Evolutionary conservation across 139 green algal species (phyloP), one percentile per base, ranked within the genome.

Genomic region (Chlorella sp.): DNA sequence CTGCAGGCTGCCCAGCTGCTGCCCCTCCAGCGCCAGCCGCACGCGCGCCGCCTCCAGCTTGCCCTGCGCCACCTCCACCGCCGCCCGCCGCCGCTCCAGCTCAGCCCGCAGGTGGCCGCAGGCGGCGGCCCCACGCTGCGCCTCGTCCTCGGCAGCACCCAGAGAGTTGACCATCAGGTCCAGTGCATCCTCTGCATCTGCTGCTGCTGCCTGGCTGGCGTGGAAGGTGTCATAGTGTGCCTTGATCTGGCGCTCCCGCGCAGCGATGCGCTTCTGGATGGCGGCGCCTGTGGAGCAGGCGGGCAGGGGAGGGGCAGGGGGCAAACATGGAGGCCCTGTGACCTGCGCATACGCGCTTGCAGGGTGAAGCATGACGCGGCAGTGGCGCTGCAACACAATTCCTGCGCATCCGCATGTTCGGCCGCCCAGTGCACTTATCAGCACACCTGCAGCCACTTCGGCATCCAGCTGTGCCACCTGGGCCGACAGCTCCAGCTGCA

Each of bases 191-290:
- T 85, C 41, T 16, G 80, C 80, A 25, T 85, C 80, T 55, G 80
- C 32, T 32, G 36, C 67, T 1, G 32, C 47, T 3, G 47, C 47
- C 51, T 78, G 65, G 25, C 16, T 26, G 18, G 62, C 12, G 13
- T 23, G 3, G 47, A 70, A 85, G 3, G 80, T 13, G 7, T 78
- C 65, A 32, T 78, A 85, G 44, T 60, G 32, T 0, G 44, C 36
- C 80, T 76, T 85, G 82, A 75, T 87, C 13, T 47, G 34, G 9
- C 73, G 82, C 82, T 87, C 72, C 30, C 28, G 82, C 30, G 12
- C n/a, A 30, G 32, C 28, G 17, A 73, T 86, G 55, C 32, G 38
- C 30, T 62, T 68, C 83, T 91, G 78, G 4, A 68, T 71, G 11
- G 85, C 82, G 32, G 12, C 28, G 4, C 72, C 68, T 63, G 47